These are phyloP conservation scores for Pseudogymnoascus sp. DNA, from an alignment of 2,329 filamentous ascomycete species.

Conservation along the genomic window DNA sequence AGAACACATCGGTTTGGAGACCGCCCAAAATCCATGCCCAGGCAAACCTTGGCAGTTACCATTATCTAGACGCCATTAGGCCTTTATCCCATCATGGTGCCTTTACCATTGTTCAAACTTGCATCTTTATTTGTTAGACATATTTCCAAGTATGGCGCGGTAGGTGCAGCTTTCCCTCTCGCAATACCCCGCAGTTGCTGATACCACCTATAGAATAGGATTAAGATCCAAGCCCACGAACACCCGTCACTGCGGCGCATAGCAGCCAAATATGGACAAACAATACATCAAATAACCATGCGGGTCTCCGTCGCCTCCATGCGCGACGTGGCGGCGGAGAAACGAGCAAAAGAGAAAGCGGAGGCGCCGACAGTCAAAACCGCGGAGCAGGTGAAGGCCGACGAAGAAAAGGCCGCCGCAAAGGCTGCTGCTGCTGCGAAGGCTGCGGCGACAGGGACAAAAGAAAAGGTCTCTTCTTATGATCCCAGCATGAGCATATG, in stretches of 20 bases:
- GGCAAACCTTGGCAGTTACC: slow-evolving; percentile 3
- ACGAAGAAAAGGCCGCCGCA: slow-evolving; percentile 41
- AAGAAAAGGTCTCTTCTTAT: slow-evolving; percentile 13
- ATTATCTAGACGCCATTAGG: not conserved
- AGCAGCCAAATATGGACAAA: slow-evolving; percentile 56
- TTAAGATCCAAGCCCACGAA: slow-evolving; percentile 60
- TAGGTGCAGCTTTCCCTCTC: slow-evolving; percentile 35
- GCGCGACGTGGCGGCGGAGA: slow-evolving; percentile 51
- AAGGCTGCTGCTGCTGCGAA: slow-evolving; percentile 31
- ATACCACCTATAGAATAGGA: slow-evolving; percentile 47
- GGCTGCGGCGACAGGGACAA: slow-evolving; percentile 25
- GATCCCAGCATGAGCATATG: slow-evolving; percentile 45
- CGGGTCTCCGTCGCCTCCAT: slow-evolving; percentile 53
- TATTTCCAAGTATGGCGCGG: slow-evolving; percentile 63
- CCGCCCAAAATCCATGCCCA: not conserved
- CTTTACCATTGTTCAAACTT: slow-evolving; percentile 62
- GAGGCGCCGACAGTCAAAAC: slow-evolving; percentile 60
- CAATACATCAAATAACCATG: slow-evolving; percentile 63
- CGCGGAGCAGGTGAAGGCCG: slow-evolving; percentile 51
- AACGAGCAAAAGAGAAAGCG: slow-evolving; percentile 54
- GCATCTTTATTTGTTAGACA: slow-evolving; percentile 58
- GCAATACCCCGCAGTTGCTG: not conserved
- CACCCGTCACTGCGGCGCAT: slow-evolving; percentile 54
- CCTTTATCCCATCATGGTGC: slow-evolving; percentile 45
- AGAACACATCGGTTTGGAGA: not conserved